A percentile compares a stretch with the other conserved stretches of the same genome.
Evolutionary conservation across 805 yeast species (phyloP).

Genomic region (Scheffersomyces lignosus): DNA sequence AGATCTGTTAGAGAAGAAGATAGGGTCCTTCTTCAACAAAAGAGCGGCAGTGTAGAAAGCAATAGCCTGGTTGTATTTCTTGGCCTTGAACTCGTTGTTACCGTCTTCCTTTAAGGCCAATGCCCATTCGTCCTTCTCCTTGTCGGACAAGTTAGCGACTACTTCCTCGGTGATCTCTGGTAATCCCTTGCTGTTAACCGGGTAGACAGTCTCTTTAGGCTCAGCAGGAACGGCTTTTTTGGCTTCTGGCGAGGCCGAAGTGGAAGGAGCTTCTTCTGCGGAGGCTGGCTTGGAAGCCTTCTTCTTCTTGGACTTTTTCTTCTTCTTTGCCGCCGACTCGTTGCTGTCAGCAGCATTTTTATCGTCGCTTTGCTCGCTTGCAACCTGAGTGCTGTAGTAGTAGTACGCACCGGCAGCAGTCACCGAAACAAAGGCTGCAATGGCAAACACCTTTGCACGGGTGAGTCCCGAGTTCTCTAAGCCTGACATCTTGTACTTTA

Average conservation of each 20-base stretch:
- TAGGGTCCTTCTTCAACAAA: conserved; percentile 74
- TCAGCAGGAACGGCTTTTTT: neutral
- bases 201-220: conserved; percentile 33
- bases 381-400: conserved; percentile 34
- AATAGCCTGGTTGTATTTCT: conserved; percentile 74
- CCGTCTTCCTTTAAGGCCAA: conserved; percentile 85
- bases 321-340: conserved; percentile 27
- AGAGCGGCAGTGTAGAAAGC: conserved; percentile 79
- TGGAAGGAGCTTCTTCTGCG: conserved; percentile 1
- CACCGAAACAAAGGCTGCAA: conserved; percentile 63
- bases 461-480: too few species aligned
- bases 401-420: conserved; percentile 65
- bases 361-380: conserved; percentile 16
- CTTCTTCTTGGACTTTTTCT: conserved; percentile 46
- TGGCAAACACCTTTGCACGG: conserved; percentile 64
- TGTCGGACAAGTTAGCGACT: conserved; percentile 45
- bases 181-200: conserved; percentile 55
- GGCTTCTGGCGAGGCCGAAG: conserved; percentile 1
- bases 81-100: conserved; percentile 69
- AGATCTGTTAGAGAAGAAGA: conserved; percentile 91
- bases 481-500: too few species aligned
- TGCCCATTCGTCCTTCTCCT: conserved; percentile 65
- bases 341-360: conserved; percentile 14
- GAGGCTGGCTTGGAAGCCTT: conserved; percentile 35
- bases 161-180: conserved; percentile 55